Percentiles rank a stretch among this genome's conserved stretches.
phyloP scores from a whole-genome alignment of 169 alveolate genomes.

The Theileria annulata region DNA sequence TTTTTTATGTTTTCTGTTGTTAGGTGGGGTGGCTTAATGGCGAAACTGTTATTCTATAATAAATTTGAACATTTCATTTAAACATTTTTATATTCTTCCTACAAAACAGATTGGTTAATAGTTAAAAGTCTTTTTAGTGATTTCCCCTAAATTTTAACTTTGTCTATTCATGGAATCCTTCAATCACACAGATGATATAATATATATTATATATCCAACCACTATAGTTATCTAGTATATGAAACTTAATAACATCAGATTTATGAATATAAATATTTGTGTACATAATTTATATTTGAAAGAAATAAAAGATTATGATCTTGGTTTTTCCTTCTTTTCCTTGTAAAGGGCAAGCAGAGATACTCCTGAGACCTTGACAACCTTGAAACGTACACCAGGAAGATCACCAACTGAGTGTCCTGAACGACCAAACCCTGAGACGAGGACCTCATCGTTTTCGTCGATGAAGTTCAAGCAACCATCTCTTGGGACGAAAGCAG shows the following conservation, averaged over 20 bases:
- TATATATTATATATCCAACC: not conserved
- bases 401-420: conserved; percentile 99
- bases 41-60: too few relatives aligned
- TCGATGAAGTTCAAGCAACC: conserved; percentile 98
- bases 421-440: conserved; percentile 99
- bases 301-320: conserved; percentile 79
- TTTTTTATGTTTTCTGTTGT: not conserved
- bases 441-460: conserved; percentile 99
- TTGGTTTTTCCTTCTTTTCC: conserved; percentile 97
- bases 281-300: not conserved
- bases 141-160: not conserved
- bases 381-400: conserved; percentile 99
- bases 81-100: not conserved
- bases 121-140: not conserved
- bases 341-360: conserved; percentile 94
- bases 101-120: not conserved
- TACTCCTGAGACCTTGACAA: conserved; percentile 96
- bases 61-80: not conserved
- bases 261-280: conserved; percentile 1
- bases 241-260: not conserved
- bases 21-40: not conserved
- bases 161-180: not conserved
- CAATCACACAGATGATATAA: not conserved
- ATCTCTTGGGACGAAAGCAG: conserved; percentile 99
- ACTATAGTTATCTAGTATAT: not conserved